Evolutionary conservation across 352 stramenopile species (phyloP).

Genomic region (Phytophthora citrophthora): DNA sequence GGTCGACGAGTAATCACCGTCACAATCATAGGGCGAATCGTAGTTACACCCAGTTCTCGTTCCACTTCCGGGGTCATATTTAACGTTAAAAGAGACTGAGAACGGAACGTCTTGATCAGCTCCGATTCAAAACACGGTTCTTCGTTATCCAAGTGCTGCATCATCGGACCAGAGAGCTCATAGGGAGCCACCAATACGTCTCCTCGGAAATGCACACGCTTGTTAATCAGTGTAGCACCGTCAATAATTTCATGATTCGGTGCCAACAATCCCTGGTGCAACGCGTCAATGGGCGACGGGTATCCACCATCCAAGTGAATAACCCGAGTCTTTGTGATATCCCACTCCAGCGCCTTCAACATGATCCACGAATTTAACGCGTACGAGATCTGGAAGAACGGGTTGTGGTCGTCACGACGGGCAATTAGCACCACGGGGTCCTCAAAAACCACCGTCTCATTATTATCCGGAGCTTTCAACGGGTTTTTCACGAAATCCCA

Average conservation of each 20-base stretch:
- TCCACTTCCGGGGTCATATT: conserved; percentile 40
- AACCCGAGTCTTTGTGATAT: conserved; percentile 39
- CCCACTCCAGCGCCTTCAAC: conserved; percentile 39
- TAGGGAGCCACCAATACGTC: conserved; percentile 60
- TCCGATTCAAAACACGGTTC: conserved; percentile 65
- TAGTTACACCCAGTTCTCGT: conserved; percentile 20
- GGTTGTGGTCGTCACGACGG: conserved; percentile 59
- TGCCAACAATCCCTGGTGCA: conserved; percentile 48
- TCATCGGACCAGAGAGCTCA: conserved; percentile 64
- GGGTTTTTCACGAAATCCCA: conserved; percentile 49
- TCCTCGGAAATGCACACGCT: conserved; percentile 49
- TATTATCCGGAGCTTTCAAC: conserved; percentile 23
- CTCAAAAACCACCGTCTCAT: conserved; percentile 39
- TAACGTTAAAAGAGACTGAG: conserved; percentile 39
- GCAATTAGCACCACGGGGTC: conserved; percentile 46
- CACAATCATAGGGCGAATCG: conserved; percentile 36
- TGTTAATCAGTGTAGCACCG: conserved; percentile 34
- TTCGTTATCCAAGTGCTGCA: conserved; percentile 72
- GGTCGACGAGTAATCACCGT: conserved; percentile 68
- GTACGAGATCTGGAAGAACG: conserved; percentile 60
- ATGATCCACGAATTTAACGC: conserved; percentile 52
- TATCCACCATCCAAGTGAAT: conserved; percentile 57
- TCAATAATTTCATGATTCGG: conserved; percentile 39
- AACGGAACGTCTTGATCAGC: conserved; percentile 61
- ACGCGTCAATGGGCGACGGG: conserved; percentile 43